Evolutionary conservation across 768 basidiomycete species (phyloP).

Genomic region (Tulasnella sp.): DNA sequence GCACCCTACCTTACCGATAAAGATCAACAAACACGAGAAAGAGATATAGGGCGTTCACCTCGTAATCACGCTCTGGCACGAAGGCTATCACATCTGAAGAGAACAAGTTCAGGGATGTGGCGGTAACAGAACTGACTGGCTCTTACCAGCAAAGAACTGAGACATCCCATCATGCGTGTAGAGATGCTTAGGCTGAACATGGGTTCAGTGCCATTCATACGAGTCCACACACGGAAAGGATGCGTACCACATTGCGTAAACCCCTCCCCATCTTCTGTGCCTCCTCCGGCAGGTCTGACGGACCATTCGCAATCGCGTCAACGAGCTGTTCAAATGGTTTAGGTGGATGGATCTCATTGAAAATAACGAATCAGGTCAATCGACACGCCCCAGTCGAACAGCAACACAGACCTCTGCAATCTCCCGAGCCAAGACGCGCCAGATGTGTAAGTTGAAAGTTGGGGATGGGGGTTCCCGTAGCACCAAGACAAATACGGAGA

Average conservation of each 20-base stretch:
- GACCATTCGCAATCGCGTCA: constrained; percentile 33
- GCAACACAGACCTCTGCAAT: constrained; percentile 45
- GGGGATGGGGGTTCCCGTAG: constrained; percentile 43
- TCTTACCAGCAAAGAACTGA: constrained; percentile 38
- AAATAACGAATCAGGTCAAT: not conserved
- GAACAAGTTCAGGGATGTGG: constrained; percentile 10
- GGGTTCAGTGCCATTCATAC: constrained; percentile 6
- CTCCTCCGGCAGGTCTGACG: constrained; percentile 33
- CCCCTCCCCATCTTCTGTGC: constrained; percentile 37
- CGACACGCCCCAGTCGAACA: not conserved
- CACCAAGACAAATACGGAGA: constrained; percentile 47
- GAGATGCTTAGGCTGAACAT: constrained; percentile 37
- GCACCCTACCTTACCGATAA: not conserved
- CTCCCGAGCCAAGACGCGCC: constrained; percentile 56
- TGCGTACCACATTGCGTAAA: constrained; percentile 32
- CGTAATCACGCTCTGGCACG: constrained; percentile 47
- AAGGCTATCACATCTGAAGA: constrained; percentile 41
- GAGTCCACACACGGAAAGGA: not conserved
- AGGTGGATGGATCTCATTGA: constrained; percentile 47
- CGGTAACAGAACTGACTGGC: not conserved
- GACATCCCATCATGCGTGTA: constrained; percentile 46
- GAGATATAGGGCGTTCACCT: too few species aligned
- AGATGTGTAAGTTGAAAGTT: constrained; percentile 47
- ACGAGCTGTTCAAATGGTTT: constrained; percentile 43
- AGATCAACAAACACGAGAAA: too few species aligned